These are phyloP conservation scores for Fusarium torulosum DNA, from an alignment of 2,329 filamentous ascomycete genomes.

Conservation along the genomic window DNA sequence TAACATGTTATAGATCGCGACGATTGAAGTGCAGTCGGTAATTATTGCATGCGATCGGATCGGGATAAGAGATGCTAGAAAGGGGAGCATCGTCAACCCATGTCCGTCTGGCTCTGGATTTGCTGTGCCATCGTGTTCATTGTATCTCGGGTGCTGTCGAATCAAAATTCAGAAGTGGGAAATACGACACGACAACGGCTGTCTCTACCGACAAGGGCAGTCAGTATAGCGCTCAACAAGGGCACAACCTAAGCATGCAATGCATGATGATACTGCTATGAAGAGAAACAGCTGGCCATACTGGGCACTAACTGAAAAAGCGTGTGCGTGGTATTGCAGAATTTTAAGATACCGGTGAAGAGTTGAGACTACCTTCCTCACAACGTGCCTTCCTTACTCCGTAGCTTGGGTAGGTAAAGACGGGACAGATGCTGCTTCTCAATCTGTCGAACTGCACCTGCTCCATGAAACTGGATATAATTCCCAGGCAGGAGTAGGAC, in stretches of 20 bases:
- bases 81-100: slow-evolving; percentile 15
- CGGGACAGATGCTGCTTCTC: slow-evolving; percentile 14
- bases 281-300: slow-evolving; percentile 13
- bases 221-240: slow-evolving; percentile 4
- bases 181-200: slow-evolving; percentile 6
- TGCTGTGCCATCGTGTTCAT: slow-evolving; percentile 15
- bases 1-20: slow-evolving; percentile 24
- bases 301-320: slow-evolving; percentile 1
- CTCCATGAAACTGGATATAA: neutral
- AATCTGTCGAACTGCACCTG: slow-evolving; percentile 30
- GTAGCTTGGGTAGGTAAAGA: neutral
- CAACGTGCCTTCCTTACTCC: no score
- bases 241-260: slow-evolving; percentile 2
- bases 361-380: neutral
- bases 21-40: slow-evolving; percentile 7
- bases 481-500: slow-evolving; percentile 2
- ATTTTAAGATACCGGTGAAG: slow-evolving; percentile 17
- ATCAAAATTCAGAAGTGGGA: slow-evolving; percentile 15
- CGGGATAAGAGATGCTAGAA: slow-evolving; percentile 20
- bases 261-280: slow-evolving; percentile 29
- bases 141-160: slow-evolving; percentile 22
- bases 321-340: slow-evolving; percentile 34
- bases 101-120: slow-evolving; percentile 8
- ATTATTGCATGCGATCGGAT: slow-evolving; percentile 29
- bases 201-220: slow-evolving; percentile 2